phyloP scores from a whole-genome alignment of 768 basidiomycete species.

The Lactarius indigo region DNA sequence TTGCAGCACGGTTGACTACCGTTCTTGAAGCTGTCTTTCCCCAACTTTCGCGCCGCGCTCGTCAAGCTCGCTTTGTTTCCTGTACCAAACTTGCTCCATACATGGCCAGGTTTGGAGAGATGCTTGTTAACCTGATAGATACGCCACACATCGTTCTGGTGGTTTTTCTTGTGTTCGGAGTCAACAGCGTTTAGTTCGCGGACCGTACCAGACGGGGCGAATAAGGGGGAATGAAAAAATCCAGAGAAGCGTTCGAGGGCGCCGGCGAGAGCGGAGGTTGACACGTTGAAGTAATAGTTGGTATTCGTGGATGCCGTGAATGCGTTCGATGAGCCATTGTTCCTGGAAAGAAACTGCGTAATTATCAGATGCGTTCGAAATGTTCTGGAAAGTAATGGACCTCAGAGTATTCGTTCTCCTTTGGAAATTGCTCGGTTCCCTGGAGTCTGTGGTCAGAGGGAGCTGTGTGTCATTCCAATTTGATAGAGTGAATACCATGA shows the following conservation, averaged over 20 bases:
- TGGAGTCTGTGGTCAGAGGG: conserved; percentile 30
- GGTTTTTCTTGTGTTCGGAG: conserved; percentile 96
- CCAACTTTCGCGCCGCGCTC: conserved; percentile 54
- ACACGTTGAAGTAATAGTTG: conserved; percentile 79
- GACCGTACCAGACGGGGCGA: conserved; percentile 77
- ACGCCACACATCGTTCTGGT: conserved; percentile 88
- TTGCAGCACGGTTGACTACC: conserved; percentile 33
- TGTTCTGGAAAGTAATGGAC: conserved; percentile 35
- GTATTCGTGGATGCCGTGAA: conserved; percentile 91
- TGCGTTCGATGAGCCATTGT: conserved; percentile 87
- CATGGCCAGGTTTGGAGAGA: conserved; percentile 72
- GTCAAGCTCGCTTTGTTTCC: conserved; percentile 76
- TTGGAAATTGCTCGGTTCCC: conserved; percentile 82
- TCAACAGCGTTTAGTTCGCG: conserved; percentile 95
- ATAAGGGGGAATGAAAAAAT: conserved; percentile 94
- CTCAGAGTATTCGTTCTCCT: conserved; percentile 93
- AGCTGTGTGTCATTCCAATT: neutral
- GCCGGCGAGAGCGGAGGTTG: conserved; percentile 56
- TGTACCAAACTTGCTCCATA: conserved; percentile 90
- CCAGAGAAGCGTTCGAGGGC: conserved; percentile 75
- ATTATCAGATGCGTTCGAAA: conserved; percentile 15
- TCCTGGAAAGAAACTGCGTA: conserved; percentile 66
- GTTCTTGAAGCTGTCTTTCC: conserved; percentile 42
- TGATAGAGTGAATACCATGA: conserved; percentile 64
- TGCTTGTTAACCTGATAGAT: conserved; percentile 92